Conservation (phyloP, 148 eudicot species). For the Persicaria tinctoria region DNA sequence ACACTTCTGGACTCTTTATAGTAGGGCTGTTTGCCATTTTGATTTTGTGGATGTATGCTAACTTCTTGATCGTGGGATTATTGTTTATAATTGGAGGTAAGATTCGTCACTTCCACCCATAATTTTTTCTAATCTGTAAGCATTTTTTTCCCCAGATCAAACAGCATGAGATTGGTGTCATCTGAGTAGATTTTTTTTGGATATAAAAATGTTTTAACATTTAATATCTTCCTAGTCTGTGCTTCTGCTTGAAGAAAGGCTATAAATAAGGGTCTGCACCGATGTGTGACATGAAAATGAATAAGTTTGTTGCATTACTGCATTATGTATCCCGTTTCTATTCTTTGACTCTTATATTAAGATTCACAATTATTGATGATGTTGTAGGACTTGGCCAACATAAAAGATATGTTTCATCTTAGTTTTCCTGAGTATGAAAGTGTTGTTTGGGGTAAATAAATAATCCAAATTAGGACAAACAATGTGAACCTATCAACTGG, state of each 20-base stretch:
- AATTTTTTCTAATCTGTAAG: no score
- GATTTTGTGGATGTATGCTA: slow-evolving; percentile 93
- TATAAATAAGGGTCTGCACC: no score
- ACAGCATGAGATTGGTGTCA: no score
- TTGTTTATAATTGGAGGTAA: slow-evolving; percentile 93
- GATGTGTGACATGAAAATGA: no score
- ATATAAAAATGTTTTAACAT: not conserved
- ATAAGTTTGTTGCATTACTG: not conserved
- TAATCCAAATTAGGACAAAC: not conserved
- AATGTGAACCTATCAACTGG: no score
- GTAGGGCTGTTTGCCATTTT: slow-evolving; percentile 90
- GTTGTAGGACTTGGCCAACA: no score
- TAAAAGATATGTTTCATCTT: no score
- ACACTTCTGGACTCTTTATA: slow-evolving; percentile 91
- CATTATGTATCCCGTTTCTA: not conserved
- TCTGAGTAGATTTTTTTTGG: no score
- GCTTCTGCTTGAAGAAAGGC: not conserved
- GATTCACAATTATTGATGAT: no score
- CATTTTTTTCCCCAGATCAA: no score
- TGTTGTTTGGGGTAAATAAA: not conserved
- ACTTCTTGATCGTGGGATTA: slow-evolving; percentile 91
- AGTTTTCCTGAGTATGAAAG: no score
- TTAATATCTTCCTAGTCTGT: not conserved
- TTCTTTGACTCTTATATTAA: not conserved
- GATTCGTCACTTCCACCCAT: not conserved